phyloP scores from a whole-genome alignment of 352 stramenopile species.

The Pythium monospermum region DNA sequence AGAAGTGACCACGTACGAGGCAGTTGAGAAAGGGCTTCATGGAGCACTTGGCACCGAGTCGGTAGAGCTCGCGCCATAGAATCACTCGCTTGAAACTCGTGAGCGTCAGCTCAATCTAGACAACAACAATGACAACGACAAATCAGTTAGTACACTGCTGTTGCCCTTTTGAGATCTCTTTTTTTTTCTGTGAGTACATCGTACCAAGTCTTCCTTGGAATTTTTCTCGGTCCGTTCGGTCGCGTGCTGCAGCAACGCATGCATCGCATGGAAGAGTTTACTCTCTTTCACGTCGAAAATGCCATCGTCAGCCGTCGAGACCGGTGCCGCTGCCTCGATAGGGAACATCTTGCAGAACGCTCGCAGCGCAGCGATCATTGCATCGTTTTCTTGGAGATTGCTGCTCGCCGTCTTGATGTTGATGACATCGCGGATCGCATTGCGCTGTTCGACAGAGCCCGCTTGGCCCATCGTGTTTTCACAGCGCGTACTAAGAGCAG shows the following conservation, averaged over 20 bases:
- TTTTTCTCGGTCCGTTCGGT: constrained; percentile 49
- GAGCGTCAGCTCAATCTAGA: constrained; percentile 58
- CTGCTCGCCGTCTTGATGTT: constrained; percentile 39
- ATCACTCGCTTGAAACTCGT: constrained; percentile 72
- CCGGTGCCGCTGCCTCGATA: constrained; percentile 34
- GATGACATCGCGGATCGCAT: constrained; percentile 69
- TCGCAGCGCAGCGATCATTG: constrained; percentile 49
- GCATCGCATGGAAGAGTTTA: constrained; percentile 68
- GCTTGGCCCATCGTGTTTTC: constrained; percentile 55
- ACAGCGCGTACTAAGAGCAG: too few species aligned
- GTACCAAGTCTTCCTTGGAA: constrained; percentile 46
- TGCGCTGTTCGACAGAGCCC: constrained; percentile 76
- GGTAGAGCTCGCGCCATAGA: constrained; percentile 75
- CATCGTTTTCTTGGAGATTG: constrained; percentile 29
- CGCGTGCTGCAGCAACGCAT: constrained; percentile 61
- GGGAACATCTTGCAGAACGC: constrained; percentile 79
- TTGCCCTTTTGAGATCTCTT: too few species aligned
- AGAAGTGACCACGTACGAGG: constrained; percentile 28
- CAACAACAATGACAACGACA: not conserved
- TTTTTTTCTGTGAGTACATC: too few species aligned
- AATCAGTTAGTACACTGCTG: not conserved
- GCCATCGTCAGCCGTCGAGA: constrained; percentile 20
- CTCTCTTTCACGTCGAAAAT: constrained; percentile 70
- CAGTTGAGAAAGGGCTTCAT: constrained; percentile 80
- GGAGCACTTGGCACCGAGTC: constrained; percentile 72